phyloP scores from a whole-genome alignment of 306 rosid genomes.

The Sophora flavescens region DNA sequence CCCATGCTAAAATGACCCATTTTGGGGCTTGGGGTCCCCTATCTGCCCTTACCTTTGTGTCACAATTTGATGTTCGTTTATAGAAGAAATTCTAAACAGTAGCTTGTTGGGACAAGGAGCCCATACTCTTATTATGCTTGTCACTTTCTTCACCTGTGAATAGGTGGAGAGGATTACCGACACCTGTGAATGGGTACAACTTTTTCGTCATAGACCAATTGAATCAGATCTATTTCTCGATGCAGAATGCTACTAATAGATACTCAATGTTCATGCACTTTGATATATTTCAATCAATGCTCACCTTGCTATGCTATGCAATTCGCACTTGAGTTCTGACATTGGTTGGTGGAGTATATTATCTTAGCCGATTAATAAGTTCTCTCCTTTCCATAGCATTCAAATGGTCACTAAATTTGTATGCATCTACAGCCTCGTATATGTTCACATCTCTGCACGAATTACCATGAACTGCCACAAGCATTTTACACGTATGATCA shows the following conservation, averaged over 20 bases:
- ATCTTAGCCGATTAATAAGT: background rate
- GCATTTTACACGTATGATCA: background rate
- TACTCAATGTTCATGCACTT: slow-evolving; percentile 34
- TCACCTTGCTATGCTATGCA: slow-evolving; percentile 10
- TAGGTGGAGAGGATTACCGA: slow-evolving; percentile 25
- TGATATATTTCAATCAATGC: slow-evolving; percentile 12
- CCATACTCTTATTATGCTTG: slow-evolving; percentile 52
- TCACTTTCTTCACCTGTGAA: slow-evolving; percentile 33
- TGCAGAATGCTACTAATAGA: slow-evolving; percentile 23
- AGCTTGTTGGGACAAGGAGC: slow-evolving; percentile 44
- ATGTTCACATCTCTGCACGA: background rate
- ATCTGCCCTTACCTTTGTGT: slow-evolving; percentile 44
- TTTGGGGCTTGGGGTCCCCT: slow-evolving; percentile 60
- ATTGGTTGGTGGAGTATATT: slow-evolving; percentile 16
- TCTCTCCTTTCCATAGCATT: slow-evolving; percentile 35
- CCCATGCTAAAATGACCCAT: slow-evolving; percentile 75
- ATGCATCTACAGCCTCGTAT: background rate
- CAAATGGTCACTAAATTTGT: slow-evolving; percentile 36
- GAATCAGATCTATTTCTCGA: slow-evolving; percentile 19
- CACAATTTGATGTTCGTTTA: slow-evolving; percentile 38
- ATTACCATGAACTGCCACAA: background rate
- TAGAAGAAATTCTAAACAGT: slow-evolving; percentile 14
- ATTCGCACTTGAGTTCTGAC: slow-evolving; percentile 24
- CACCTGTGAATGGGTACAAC: slow-evolving; percentile 38
- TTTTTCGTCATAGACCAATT: background rate